Evolutionary conservation across 352 stramenopile genomes (phyloP).

Genomic region (Globisporangium viniferum): DNA sequence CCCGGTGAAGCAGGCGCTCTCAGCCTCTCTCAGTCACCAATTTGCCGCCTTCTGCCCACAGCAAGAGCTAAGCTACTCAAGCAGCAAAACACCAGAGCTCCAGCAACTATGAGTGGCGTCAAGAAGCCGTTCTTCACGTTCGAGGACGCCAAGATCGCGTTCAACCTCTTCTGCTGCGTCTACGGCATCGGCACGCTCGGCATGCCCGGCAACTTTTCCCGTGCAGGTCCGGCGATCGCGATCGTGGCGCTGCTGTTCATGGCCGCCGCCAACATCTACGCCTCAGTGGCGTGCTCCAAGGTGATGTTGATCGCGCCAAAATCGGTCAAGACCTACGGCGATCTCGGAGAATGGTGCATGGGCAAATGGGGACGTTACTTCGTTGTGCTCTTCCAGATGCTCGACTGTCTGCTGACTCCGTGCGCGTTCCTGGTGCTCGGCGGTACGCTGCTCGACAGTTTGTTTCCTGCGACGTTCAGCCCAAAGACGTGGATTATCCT

Average conservation of each 20-base stretch:
- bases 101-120: neutral
- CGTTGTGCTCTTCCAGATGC: conserved; percentile 19
- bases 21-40: neutral
- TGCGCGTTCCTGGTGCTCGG: conserved; percentile 26
- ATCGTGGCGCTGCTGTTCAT: conserved; percentile 28
- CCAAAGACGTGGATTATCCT: conserved; percentile 26
- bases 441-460: conserved; percentile 17
- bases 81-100: neutral
- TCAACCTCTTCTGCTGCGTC: conserved; percentile 21
- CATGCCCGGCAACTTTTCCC: conserved; percentile 28
- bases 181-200: conserved; percentile 31
- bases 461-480: conserved; percentile 20
- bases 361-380: conserved; percentile 22
- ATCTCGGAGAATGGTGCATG: conserved; percentile 32
- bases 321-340: conserved; percentile 25
- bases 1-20: neutral
- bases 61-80: neutral
- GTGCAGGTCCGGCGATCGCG: conserved; percentile 19
- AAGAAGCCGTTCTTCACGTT: conserved; percentile 21
- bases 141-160: conserved; percentile 27
- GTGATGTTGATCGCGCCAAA: conserved; percentile 22
- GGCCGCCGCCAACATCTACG: conserved; percentile 26
- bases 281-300: conserved; percentile 25
- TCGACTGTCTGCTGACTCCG: conserved; percentile 16
- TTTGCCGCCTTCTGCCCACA: neutral